These are phyloP conservation scores for Adansonia madagascariensis DNA, from an alignment of 441 rosid genomes.

Conservation along the genomic window DNA sequence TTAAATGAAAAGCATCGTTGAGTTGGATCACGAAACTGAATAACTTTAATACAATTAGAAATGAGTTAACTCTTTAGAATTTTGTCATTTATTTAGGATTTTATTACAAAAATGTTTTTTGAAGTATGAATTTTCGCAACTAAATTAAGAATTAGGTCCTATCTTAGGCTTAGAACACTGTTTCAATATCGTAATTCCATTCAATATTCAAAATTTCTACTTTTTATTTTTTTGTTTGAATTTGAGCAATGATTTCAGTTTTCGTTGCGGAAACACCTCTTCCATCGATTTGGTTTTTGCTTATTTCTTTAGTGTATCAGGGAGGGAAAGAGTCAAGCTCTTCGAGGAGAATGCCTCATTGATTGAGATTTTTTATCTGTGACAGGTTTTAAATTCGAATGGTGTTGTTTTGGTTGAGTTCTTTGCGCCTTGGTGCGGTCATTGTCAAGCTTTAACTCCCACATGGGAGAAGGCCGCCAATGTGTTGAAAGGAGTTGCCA, in stretches of 20 bases:
- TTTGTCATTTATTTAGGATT: background rate
- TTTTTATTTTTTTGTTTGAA: background rate
- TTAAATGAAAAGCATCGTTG: background rate
- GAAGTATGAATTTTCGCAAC: background rate
- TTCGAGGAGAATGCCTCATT: background rate
- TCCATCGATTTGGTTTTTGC: background rate
- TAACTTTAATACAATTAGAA: background rate
- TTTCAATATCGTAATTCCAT: slow-evolving; percentile 4
- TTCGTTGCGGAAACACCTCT: background rate
- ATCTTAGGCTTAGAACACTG: slow-evolving; percentile 2
- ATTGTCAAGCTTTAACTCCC: slow-evolving; percentile 89
- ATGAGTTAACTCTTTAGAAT: background rate
- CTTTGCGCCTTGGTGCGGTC: slow-evolving; percentile 99
- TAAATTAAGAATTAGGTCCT: background rate
- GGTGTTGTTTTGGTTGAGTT: slow-evolving; percentile 92
- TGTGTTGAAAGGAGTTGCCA: slow-evolving; percentile 88
- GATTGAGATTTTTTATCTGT: slow-evolving; percentile 14
- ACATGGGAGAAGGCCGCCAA: slow-evolving; percentile 94
- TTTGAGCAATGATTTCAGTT: background rate
- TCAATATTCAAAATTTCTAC: background rate
- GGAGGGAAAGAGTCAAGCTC: background rate
- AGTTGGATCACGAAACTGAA: background rate
- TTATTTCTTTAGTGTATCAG: background rate
- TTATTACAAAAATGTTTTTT: background rate
- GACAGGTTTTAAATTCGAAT: slow-evolving; percentile 85